A percentile compares a stretch with the other conserved stretches of the same genome.
phyloP scores from a whole-genome alignment of 2,329 filamentous ascomycete species.

The Talaromyces sp. region DNA sequence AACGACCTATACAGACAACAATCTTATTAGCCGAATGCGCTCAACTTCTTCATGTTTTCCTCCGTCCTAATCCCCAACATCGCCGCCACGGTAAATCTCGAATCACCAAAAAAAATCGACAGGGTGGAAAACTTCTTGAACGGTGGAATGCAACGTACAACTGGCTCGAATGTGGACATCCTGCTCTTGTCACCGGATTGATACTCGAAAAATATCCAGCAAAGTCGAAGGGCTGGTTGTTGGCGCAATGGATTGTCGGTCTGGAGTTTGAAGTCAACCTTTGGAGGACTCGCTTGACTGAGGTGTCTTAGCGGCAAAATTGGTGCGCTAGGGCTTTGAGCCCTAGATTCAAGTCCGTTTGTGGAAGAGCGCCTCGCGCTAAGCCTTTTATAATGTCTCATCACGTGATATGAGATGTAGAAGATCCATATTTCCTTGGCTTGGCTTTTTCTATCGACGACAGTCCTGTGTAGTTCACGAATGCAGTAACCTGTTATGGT shows the following conservation, averaged over 20 bases:
- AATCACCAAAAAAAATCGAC: background rate
- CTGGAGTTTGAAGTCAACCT: constrained; percentile 25
- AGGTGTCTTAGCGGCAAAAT: constrained; percentile 27
- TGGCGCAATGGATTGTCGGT: constrained; percentile 45
- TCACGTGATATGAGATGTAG: background rate
- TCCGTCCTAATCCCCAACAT: constrained; percentile 12
- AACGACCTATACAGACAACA: constrained; percentile 66
- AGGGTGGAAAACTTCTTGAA: constrained; percentile 9
- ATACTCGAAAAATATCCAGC: constrained; percentile 40
- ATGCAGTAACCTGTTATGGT: constrained; percentile 4
- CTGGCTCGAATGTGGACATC: constrained; percentile 66
- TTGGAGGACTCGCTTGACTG: constrained; percentile 41
- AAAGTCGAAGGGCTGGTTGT: constrained; percentile 39
- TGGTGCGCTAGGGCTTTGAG: constrained; percentile 23
- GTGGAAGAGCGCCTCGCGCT: background rate
- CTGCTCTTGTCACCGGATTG: constrained; percentile 46
- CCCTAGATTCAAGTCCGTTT: constrained; percentile 31
- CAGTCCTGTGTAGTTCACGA: background rate
- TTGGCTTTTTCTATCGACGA: background rate
- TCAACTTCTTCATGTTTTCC: background rate
- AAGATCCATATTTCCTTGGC: background rate
- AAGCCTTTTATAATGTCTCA: background rate
- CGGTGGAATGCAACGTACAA: constrained; percentile 50
- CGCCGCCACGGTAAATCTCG: background rate
- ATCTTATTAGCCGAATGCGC: constrained; percentile 38